phyloP scores from a whole-genome alignment of 805 yeast species.

The Candida lessepsii region DNA sequence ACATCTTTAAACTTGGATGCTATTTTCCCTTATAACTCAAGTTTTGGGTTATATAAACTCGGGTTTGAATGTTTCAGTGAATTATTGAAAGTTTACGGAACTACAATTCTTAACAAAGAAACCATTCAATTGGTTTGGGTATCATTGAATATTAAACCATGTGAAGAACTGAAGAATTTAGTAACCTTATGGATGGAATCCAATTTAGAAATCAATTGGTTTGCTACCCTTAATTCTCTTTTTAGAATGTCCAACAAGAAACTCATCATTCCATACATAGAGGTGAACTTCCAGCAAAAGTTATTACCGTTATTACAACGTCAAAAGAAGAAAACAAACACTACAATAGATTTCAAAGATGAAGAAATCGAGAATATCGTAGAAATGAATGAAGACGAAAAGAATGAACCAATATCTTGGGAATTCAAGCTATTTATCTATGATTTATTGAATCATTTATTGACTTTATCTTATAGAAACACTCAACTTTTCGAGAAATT shows the following conservation, averaged over 20 bases:
- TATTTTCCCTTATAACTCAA: conserved; percentile 46
- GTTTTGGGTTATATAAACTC: conserved; percentile 36
- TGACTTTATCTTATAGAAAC: conserved; percentile 40
- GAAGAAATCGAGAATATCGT: conserved; percentile 43
- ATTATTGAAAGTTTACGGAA: conserved; percentile 49
- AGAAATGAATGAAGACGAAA: conserved; percentile 37
- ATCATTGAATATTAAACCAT: conserved; percentile 48
- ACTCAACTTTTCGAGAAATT: conserved; percentile 38
- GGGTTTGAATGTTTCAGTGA: conserved; percentile 61
- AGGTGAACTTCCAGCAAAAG: conserved; percentile 38
- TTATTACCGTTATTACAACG: conserved; percentile 42
- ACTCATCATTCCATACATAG: conserved; percentile 41
- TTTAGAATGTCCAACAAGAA: conserved; percentile 45
- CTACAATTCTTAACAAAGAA: conserved; percentile 39
- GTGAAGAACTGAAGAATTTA: conserved; percentile 43
- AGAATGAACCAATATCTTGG: conserved; percentile 59
- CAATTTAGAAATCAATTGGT: conserved; percentile 53
- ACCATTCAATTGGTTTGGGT: conserved; percentile 62
- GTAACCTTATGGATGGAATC: conserved; percentile 62
- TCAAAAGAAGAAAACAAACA: conserved; percentile 30
- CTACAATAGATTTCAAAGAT: conserved; percentile 34
- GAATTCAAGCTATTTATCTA: conserved; percentile 51
- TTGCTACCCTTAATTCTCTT: conserved; percentile 50
- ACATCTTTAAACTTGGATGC: conserved; percentile 41
- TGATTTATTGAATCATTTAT: conserved; percentile 43